Evolutionary conservation across 352 stramenopile genomes (phyloP).

Genomic region (Phytophthora lateralis): DNA sequence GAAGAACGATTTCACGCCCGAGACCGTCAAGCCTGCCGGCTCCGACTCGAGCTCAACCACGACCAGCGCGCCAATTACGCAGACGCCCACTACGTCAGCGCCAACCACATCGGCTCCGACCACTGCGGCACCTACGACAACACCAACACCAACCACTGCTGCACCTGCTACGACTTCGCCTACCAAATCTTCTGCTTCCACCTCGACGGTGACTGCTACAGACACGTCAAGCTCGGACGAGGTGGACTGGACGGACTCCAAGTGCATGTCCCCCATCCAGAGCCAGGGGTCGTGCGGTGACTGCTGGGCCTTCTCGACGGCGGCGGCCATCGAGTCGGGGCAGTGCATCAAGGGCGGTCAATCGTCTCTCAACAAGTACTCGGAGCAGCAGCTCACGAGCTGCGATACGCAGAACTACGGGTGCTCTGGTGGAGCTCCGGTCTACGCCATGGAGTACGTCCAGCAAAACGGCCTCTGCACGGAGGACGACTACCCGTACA

Average conservation of each 20-base stretch:
- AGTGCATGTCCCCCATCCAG: constrained; percentile 79
- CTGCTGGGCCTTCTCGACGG: constrained; percentile 97
- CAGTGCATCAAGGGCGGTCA: constrained; percentile 83
- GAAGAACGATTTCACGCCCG: constrained; percentile 18
- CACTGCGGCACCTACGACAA: not conserved
- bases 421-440: constrained; percentile 89
- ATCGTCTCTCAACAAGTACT: constrained; percentile 79
- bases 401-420: constrained; percentile 90
- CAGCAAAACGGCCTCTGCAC: constrained; percentile 82
- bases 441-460: constrained; percentile 94
- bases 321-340: constrained; percentile 90
- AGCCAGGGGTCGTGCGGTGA: constrained; percentile 96
- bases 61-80: constrained; percentile 9
- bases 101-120: constrained; percentile 14
- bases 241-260: constrained; percentile 52
- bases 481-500: constrained; percentile 41
- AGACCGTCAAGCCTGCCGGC: constrained; percentile 32
- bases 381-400: constrained; percentile 92
- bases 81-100: constrained; percentile 6
- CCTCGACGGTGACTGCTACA: constrained; percentile 23
- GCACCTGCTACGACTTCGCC: constrained; percentile 14
- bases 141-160: constrained; percentile 10
- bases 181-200: constrained; percentile 20
- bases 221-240: constrained; percentile 45
- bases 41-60: constrained; percentile 16